Evolutionary conservation across 1,284 basidiomycete genomes (phyloP).

Genomic region (Cutaneotrichosporon curvatum): DNA sequence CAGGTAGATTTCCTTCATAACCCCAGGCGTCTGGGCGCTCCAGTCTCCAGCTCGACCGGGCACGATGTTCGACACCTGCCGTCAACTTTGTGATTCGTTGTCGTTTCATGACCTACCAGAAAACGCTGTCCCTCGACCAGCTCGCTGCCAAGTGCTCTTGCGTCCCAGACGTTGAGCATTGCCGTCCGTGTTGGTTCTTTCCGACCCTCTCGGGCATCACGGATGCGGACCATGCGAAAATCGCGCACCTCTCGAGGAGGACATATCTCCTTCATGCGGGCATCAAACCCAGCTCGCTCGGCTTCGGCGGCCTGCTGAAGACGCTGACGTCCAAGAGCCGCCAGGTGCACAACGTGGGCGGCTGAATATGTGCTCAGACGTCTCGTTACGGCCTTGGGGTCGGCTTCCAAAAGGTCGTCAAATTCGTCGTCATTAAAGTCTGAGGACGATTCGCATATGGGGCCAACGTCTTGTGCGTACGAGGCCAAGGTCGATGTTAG

Average conservation of each 20-base stretch:
- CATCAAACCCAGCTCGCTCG: constrained; percentile 57
- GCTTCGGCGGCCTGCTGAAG: constrained; percentile 53
- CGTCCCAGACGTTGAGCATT: constrained; percentile 80
- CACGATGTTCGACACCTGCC: constrained; percentile 57
- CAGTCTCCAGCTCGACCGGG: constrained; percentile 57
- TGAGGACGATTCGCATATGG: constrained; percentile 2
- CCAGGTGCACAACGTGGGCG: constrained; percentile 59
- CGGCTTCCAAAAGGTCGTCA: constrained; percentile 33
- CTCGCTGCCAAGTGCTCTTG: constrained; percentile 53
- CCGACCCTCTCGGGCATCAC: constrained; percentile 58
- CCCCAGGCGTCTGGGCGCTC: constrained; percentile 49
- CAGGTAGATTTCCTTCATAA: constrained; percentile 57
- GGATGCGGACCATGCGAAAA: constrained; percentile 69
- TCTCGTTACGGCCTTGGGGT: constrained; percentile 38
- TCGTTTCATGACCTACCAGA: constrained; percentile 47
- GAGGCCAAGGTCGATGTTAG: constrained; percentile 18
- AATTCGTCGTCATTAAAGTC: constrained; percentile 26
- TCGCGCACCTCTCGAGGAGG: constrained; percentile 70
- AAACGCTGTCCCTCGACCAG: constrained; percentile 65
- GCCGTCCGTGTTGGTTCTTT: constrained; percentile 55
- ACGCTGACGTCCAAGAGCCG: constrained; percentile 53
- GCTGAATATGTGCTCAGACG: constrained; percentile 48
- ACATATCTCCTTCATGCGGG: constrained; percentile 64
- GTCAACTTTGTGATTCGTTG: background rate
- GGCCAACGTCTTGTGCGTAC: constrained; percentile 19